A percentile compares a stretch with the other conserved stretches of the same genome.
phyloP scores from a whole-genome alignment of 2,329 filamentous ascomycete genomes.

The Fusarium domesticum region DNA sequence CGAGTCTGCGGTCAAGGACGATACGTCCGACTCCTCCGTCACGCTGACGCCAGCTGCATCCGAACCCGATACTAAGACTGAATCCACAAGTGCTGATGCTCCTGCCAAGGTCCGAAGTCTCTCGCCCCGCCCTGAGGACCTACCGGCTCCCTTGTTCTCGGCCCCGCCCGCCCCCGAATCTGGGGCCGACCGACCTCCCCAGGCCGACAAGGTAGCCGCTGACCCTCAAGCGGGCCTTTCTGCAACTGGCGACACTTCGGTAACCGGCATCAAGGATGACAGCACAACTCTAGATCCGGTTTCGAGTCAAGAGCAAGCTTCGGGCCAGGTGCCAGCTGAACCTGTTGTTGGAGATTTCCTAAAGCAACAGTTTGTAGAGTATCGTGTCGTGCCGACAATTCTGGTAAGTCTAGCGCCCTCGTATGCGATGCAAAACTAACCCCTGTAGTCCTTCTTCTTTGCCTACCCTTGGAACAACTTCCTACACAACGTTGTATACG shows the following conservation, averaged over 20 bases:
- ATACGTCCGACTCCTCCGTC: slow-evolving; percentile 20
- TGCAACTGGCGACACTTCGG: slow-evolving; percentile 1
- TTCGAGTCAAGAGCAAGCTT: slow-evolving; percentile 14
- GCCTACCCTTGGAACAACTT: slow-evolving; percentile 99
- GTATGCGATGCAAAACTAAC: slow-evolving; percentile 11
- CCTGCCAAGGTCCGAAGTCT: slow-evolving; percentile 30
- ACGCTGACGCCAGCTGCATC: slow-evolving; percentile 23
- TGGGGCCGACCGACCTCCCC: slow-evolving; percentile 25
- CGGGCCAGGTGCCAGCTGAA: slow-evolving; percentile 31
- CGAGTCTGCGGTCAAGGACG: slow-evolving; percentile 11
- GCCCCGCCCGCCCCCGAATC: slow-evolving; percentile 30
- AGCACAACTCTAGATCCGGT: slow-evolving; percentile 6
- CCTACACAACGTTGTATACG: slow-evolving; percentile 97
- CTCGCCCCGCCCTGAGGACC: slow-evolving; percentile 62
- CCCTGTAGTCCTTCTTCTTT: slow-evolving; percentile 85
- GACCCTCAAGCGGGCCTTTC: slow-evolving; percentile 7
- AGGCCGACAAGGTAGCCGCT: slow-evolving; percentile 15
- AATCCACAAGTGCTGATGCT: slow-evolving; percentile 7
- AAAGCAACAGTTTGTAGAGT: slow-evolving; percentile 94
- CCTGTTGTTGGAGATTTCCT: slow-evolving; percentile 91
- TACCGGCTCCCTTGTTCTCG: slow-evolving; percentile 60
- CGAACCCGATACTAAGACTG: slow-evolving; percentile 21
- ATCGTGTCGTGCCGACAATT: slow-evolving; percentile 92
- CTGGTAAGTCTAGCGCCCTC: slow-evolving; percentile 57
- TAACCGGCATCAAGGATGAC: slow-evolving; percentile 6